Evolutionary conservation across 1,284 basidiomycete species (phyloP), one percentile per base, ranked within the genome.

Genomic region (Tilletia walkeri): DNA sequence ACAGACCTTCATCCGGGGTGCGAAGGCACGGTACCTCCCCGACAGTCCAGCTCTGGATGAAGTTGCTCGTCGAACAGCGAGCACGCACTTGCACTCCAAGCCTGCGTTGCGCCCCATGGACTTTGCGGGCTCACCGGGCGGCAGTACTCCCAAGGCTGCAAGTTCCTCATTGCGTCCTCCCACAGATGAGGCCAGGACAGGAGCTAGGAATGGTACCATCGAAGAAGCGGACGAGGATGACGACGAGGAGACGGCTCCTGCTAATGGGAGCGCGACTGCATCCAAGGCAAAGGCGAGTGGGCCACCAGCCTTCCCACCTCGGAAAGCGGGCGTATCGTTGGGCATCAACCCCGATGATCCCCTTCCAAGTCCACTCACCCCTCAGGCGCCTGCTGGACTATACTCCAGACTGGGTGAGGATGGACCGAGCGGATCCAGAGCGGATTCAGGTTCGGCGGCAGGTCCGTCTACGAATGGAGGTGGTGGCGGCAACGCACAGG

Each of bases 11-110:
- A 80, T 82, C 12, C 73, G 59, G 14, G 38, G 59, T 45, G 54
- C 47, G 24, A 65, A 30, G 61, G 24, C 38, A 18, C 63, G 47
- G 3, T 80, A 77, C 61, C 65, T 80, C 12, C 76, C 79, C 0
- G 78, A 79, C 47, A 76, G 75, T 4, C 72, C 75, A 0, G 81
- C 79, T 1, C 63, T 82, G 14, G 80, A 81, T 59, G 77, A 78
- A 50, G 68, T 69, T 7, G 77, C 81, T 2, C 66, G 77, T 2
- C 53, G 73, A 9, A 74, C 78, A 54, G 80, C 81, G 0, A 75
- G 74, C 45, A 39, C 72, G 0, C 81, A 82, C 61, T 49, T 82
- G n/a, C 78, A 82, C 66, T 72, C 72, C 7, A 76, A 76, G 65
- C 78, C 78, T 38, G 59, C 59, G 14, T 18, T 63, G 18, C 59